Evolutionary conservation across 1,284 basidiomycete species (phyloP).

Genomic region (Peniophora sp.): DNA sequence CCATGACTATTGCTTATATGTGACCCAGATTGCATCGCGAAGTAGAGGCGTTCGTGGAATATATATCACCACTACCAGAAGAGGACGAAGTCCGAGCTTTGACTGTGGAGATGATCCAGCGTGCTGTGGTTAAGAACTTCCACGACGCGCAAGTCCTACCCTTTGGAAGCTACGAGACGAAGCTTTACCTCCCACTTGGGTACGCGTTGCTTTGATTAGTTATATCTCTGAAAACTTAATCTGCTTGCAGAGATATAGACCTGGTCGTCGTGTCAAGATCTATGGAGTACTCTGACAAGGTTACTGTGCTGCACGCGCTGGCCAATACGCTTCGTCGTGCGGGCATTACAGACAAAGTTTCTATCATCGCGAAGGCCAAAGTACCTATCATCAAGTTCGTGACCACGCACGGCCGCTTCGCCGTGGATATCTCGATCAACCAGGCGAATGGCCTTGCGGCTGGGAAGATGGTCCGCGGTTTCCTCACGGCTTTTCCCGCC

Average conservation of each 20-base stretch:
- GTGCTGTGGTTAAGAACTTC: constrained; percentile 59
- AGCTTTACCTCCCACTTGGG: constrained; percentile 91
- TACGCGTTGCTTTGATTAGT: constrained; percentile 30
- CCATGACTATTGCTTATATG: constrained; percentile 5
- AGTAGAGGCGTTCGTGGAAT: constrained; percentile 77
- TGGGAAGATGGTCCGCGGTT: constrained; percentile 76
- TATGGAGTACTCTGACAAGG: constrained; percentile 57
- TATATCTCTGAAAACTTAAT: not conserved
- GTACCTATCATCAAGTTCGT: constrained; percentile 94
- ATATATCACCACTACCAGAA: constrained; percentile 79
- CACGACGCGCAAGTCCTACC: constrained; percentile 78
- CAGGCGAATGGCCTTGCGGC: constrained; percentile 81
- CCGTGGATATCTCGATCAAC: constrained; percentile 89
- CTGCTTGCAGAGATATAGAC: constrained; percentile 60
- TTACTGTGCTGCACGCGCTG: constrained; percentile 51
- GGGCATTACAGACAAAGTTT: constrained; percentile 61
- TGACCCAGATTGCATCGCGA: constrained; percentile 69
- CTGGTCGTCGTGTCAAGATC: constrained; percentile 61
- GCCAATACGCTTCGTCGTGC: constrained; percentile 59
- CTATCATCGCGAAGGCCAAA: constrained; percentile 83
- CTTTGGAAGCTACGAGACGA: constrained; percentile 93
- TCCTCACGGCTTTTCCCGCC: constrained; percentile 69
- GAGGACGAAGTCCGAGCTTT: constrained; percentile 83
- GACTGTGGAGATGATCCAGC: constrained; percentile 69
- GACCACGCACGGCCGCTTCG: constrained; percentile 68